A percentile compares a stretch with the other conserved stretches of the same genome.
Conservation (phyloP, 805 yeast species). For the Cyberlindnera japonica region DNA sequence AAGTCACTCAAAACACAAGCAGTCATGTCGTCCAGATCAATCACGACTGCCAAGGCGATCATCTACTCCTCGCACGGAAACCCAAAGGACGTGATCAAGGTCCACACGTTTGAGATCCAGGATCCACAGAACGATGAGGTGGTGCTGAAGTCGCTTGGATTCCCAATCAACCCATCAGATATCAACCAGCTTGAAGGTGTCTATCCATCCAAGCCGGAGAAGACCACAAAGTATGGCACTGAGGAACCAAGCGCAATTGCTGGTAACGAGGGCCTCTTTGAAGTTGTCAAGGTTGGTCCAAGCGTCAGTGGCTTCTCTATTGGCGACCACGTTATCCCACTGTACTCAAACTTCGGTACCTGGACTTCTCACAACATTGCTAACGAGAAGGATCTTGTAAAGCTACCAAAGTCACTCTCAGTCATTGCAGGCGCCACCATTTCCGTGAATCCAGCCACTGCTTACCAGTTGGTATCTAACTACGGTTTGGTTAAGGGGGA, state of each 20-base stretch:
- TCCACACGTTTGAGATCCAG: constrained; percentile 50
- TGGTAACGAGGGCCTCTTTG: constrained; percentile 92
- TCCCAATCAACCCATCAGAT: constrained; percentile 90
- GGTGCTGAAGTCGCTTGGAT: constrained; percentile 66
- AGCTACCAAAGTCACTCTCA: constrained; percentile 47
- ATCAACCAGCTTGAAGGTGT: constrained; percentile 81
- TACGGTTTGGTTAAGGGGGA: constrained; percentile 48
- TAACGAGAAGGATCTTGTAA: constrained; percentile 47
- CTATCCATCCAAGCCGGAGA: constrained; percentile 73
- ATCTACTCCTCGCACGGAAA: constrained; percentile 68
- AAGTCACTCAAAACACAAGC: constrained; percentile 1
- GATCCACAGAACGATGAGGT: constrained; percentile 46
- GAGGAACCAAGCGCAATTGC: constrained; percentile 72
- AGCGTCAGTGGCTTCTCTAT: constrained; percentile 42
- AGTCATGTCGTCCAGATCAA: constrained; percentile 17
- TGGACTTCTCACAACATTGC: constrained; percentile 83
- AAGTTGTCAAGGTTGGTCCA: constrained; percentile 70
- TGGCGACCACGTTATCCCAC: constrained; percentile 91
- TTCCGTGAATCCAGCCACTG: constrained; percentile 89
- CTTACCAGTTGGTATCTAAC: constrained; percentile 79
- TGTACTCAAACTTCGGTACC: constrained; percentile 78
- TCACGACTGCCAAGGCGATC: constrained; percentile 55
- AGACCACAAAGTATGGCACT: constrained; percentile 49
- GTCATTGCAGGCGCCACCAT: constrained; percentile 78
- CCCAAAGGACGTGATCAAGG: constrained; percentile 50